Evolutionary conservation across 768 basidiomycete genomes (phyloP).

Genomic region (Collybia mongolica): DNA sequence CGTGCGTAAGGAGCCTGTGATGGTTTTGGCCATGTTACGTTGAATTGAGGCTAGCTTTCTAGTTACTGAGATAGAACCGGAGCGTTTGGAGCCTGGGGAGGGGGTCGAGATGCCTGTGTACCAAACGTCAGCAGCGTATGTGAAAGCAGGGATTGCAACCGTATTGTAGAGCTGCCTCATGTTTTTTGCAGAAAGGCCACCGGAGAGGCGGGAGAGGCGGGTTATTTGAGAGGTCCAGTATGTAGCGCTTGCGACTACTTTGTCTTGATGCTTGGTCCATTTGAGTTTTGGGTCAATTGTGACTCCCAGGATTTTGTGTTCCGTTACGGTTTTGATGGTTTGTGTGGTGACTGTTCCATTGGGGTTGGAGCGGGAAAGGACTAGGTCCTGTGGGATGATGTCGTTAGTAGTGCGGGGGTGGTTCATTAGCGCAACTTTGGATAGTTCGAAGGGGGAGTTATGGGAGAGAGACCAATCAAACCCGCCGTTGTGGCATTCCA

Average conservation of each 20-base stretch:
- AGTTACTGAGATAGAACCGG: constrained; percentile 7
- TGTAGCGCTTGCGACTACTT: neutral
- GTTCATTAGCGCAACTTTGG: constrained; percentile 28
- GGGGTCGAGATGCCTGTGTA: constrained; percentile 1
- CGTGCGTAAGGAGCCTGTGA: constrained; percentile 6
- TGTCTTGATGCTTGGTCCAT: constrained; percentile 9
- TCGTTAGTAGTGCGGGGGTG: too few species aligned
- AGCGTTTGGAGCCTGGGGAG: constrained; percentile 2
- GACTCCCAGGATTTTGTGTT: too few species aligned
- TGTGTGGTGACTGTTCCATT: too few species aligned
- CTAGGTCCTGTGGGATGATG: too few species aligned
- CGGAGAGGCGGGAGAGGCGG: neutral
- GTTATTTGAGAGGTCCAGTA: constrained; percentile 5
- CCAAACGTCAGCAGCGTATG: too few species aligned
- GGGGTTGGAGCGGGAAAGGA: too few species aligned
- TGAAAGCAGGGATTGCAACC: too few species aligned
- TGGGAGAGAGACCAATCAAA: constrained; percentile 1
- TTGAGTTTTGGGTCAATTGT: constrained; percentile 3
- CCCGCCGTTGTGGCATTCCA: too few species aligned
- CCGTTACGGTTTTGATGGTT: too few species aligned
- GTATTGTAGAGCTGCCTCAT: too few species aligned
- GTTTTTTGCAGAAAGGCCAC: constrained; percentile 18
- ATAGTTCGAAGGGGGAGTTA: constrained; percentile 7
- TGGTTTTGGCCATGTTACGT: neutral
- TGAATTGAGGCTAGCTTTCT: constrained; percentile 43